Percentiles rank a stretch among this genome's conserved stretches.
Evolutionary conservation across 2,329 filamentous ascomycete species (phyloP).

Genomic region (Diaporthe citrichinensis): DNA sequence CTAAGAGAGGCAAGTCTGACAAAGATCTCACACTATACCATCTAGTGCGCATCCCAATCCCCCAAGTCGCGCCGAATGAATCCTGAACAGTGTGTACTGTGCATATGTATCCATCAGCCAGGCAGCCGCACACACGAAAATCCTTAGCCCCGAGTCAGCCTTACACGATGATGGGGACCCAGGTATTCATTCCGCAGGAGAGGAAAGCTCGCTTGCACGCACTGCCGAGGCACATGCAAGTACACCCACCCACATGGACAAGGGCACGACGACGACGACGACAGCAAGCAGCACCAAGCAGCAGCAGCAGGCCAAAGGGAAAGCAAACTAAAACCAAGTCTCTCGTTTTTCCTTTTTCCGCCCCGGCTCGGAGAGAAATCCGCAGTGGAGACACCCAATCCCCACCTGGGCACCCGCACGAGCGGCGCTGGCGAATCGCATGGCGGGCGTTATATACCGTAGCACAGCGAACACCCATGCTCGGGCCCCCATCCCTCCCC

Average conservation of each 20-base stretch:
- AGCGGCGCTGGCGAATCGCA: constrained; percentile 15
- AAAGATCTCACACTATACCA: not conserved
- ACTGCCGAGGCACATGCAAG: constrained; percentile 12
- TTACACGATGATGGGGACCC: not conserved
- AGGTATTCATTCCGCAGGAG: not conserved
- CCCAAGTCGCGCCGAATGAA: constrained; percentile 14
- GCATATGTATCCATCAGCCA: not conserved
- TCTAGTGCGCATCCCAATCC: constrained; percentile 16
- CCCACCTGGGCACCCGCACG: not conserved
- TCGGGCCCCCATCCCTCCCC: not conserved
- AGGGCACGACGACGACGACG: not conserved
- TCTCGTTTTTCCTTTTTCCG: not conserved
- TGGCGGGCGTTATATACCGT: not conserved
- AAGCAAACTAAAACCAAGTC: not conserved
- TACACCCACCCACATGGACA: not conserved
- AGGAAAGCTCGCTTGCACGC: not conserved
- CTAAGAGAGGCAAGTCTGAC: constrained; percentile 1
- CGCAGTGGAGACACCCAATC: constrained; percentile 7
- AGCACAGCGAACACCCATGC: not conserved
- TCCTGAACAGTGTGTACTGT: not conserved
- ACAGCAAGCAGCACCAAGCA: not conserved
- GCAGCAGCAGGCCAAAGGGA: not conserved
- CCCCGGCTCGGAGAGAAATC: constrained; percentile 26
- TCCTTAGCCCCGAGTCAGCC: constrained; percentile 18
- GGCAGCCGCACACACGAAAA: not conserved